Conservation (phyloP, 805 yeast species). For the Yarrowia divulgata region DNA sequence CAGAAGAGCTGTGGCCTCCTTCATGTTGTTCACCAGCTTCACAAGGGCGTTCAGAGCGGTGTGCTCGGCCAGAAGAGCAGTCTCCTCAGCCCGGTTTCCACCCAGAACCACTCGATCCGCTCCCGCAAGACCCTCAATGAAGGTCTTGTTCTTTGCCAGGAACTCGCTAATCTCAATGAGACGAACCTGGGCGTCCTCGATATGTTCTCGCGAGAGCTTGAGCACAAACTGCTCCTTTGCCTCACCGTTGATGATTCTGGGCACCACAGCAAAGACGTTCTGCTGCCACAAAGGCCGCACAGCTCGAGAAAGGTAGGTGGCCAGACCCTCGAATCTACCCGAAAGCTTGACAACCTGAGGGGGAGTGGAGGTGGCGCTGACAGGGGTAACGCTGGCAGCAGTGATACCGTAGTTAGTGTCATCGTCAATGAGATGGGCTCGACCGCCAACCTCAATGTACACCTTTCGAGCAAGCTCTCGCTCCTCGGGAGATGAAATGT, state of each 20-base stretch:
- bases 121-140: constrained; percentile 54
- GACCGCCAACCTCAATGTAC: constrained; percentile 52
- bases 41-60: constrained; percentile 82
- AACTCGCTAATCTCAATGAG: constrained; percentile 51
- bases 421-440: constrained; percentile 49
- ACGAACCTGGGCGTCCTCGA: constrained; percentile 48
- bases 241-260: constrained; percentile 39
- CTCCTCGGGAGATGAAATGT: constrained; percentile 52
- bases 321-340: constrained; percentile 89
- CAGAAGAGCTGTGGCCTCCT: constrained; percentile 89
- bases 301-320: constrained; percentile 76
- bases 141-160: constrained; percentile 55
- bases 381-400: constrained; percentile 17
- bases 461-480: constrained; percentile 49
- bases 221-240: constrained; percentile 45
- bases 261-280: constrained; percentile 60
- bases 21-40: constrained; percentile 75
- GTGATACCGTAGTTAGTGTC: constrained; percentile 41
- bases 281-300: constrained; percentile 81
- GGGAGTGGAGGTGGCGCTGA: constrained; percentile 5
- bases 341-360: constrained; percentile 69
- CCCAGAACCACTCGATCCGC: constrained; percentile 47
- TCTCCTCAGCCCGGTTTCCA: constrained; percentile 48
- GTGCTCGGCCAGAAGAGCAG: constrained; percentile 77
- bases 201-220: constrained; percentile 41